A percentile compares a stretch with the other conserved stretches of the same genome.
Conservation (phyloP, 176 grass and related monocot species). For the Ensete ventricosum region DNA sequence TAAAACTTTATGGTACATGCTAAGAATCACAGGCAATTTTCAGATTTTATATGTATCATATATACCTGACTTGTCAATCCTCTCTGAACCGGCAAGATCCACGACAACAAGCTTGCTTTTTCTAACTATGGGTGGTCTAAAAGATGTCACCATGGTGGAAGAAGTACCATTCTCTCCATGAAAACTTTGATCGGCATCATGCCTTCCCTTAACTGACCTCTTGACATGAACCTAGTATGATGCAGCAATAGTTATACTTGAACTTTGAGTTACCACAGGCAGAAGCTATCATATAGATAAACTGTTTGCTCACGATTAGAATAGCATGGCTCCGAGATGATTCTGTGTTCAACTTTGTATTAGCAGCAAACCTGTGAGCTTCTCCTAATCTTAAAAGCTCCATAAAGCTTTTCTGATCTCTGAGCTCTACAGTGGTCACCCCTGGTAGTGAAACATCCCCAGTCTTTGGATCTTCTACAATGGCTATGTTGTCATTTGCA, state of each 20-base stretch:
- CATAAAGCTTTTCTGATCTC: slow-evolving; percentile 88
- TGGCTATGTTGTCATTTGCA: slow-evolving; percentile 97
- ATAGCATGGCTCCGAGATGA: slow-evolving; percentile 97
- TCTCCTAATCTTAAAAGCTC: slow-evolving; percentile 92
- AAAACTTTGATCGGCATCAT: slow-evolving; percentile 51
- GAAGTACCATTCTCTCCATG: slow-evolving; percentile 79
- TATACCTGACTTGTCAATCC: slow-evolving; percentile 88
- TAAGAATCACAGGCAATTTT: background rate
- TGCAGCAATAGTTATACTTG: background rate
- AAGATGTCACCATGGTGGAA: slow-evolving; percentile 62
- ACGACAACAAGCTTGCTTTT: slow-evolving; percentile 99
- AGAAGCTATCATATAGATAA: slow-evolving; percentile 13
- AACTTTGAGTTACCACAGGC: background rate
- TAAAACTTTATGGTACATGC: too few relatives aligned
- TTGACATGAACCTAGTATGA: slow-evolving; percentile 68
- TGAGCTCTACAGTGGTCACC: slow-evolving; percentile 76
- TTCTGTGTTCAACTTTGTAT: slow-evolving; percentile 95
- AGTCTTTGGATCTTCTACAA: slow-evolving; percentile 92
- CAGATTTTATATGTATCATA: slow-evolving; percentile 9
- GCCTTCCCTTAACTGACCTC: slow-evolving; percentile 79
- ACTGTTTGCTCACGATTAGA: slow-evolving; percentile 60
- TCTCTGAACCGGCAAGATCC: slow-evolving; percentile 92
- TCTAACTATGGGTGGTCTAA: slow-evolving; percentile 78
- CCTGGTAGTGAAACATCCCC: slow-evolving; percentile 94
- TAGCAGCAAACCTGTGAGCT: slow-evolving; percentile 89